Conservation (phyloP, 192 early-diverging fungal genomes). For the Podila horticola region DNA sequence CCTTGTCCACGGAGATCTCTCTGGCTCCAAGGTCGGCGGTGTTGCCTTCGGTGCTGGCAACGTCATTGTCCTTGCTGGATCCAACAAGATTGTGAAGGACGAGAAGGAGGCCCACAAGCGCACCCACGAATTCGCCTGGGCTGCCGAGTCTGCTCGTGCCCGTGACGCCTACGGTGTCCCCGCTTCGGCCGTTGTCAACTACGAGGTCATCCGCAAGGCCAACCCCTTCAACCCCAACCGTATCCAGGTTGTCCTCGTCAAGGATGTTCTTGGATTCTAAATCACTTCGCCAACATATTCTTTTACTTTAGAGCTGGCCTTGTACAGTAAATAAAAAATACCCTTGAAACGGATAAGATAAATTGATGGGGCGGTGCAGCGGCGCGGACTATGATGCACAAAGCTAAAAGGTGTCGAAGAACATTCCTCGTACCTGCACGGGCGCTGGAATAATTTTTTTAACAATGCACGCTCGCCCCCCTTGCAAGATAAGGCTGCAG, state of each 20-base stretch:
- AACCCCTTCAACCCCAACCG: conserved; percentile 11
- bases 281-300: background rate
- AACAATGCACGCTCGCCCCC: too few relatives aligned
- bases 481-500: too few relatives aligned
- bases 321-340: background rate
- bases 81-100: conserved; percentile 42
- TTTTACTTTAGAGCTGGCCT: background rate
- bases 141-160: conserved; percentile 18
- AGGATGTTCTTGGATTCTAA: conserved; percentile 33
- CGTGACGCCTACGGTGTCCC: conserved; percentile 30
- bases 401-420: too few relatives aligned
- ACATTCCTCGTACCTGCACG: too few relatives aligned
- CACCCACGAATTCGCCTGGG: conserved; percentile 16
- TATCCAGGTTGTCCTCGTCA: conserved; percentile 24
- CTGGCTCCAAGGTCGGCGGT: conserved; percentile 25
- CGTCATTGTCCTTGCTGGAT: conserved; percentile 23
- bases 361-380: too few relatives aligned
- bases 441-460: too few relatives aligned
- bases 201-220: conserved; percentile 8
- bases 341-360: too few relatives aligned
- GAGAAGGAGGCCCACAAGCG: conserved; percentile 23
- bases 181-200: conserved; percentile 24
- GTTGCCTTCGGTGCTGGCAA: conserved; percentile 5
- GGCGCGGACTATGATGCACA: too few relatives aligned
- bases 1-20: conserved; percentile 17